Evolutionary conservation across 2,329 filamentous ascomycete genomes (phyloP), one percentile per base, ranked within the genome.

Genomic region (Zarea fungicola): DNA sequence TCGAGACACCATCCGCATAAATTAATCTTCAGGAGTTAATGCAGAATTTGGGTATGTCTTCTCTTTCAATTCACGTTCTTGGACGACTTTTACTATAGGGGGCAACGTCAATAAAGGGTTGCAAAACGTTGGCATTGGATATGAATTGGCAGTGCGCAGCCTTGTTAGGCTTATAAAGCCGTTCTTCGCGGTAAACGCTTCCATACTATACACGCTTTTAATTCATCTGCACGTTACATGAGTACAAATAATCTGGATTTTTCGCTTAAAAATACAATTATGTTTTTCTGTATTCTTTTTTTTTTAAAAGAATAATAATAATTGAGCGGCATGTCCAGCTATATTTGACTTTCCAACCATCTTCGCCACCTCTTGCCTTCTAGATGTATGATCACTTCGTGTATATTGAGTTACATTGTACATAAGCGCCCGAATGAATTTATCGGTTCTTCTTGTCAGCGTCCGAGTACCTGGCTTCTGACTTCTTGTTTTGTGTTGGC

Each of bases 1-100:
- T 42, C 43, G 49, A 51, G 35, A 37, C 43, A 26, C 31, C 49
- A 3, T 29, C 49, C 18, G 85, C 73, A 54, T 68, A 64, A 58
- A 57, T 48, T 25, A 34, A 23, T 14, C 39, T 34, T 36, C n/a
- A n/a, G 29, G 21, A 16, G n/a, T 40, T 18, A 26, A 26, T 8
- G 28, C 14, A 40, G 11, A 41, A 19, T 41, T 41, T 48, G 44
- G 36, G 37, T 46, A 39, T 22, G 14, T 19, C 25, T 42, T 9
- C 10, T 42, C 29, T 41, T 29, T 28, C 10, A 29, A 9, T 45
- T 46, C 36, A 50, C 37, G 35, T 37, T 39, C 42, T 44, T 39
- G 23, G 32, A 39, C 39, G 31, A 42, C 19, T 6, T 10, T 28
- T 21, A 52, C 43, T 48, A 35, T 29, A 26, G 56, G 55, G 57